A percentile compares a stretch with the other conserved stretches of the same genome.
These are phyloP conservation scores for Ophiocordyceps polyrhachis-furcata DNA, from an alignment of 2,329 filamentous ascomycete species.

Conservation along the genomic window DNA sequence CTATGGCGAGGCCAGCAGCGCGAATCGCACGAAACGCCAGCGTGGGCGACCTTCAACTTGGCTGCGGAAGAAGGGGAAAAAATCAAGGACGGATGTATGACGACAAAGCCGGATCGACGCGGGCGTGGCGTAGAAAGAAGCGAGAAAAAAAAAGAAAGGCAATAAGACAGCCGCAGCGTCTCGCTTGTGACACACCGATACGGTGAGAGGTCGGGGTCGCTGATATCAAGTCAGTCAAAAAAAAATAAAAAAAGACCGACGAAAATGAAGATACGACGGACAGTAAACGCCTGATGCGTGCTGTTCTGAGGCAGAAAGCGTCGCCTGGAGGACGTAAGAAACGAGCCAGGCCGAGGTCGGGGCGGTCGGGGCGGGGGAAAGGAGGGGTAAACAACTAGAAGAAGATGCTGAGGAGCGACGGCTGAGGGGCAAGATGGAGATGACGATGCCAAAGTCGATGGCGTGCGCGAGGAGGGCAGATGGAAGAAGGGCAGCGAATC, in stretches of 20 bases:
- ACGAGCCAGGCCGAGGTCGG: neutral
- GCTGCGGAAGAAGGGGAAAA: neutral
- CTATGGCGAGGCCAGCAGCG: constrained; percentile 34
- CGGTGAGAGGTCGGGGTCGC: neutral
- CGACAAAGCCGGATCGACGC: neutral
- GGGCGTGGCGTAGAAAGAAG: neutral
- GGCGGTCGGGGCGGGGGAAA: too few relatives aligned
- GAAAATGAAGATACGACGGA: neutral
- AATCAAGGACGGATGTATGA: neutral
- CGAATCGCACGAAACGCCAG: constrained; percentile 39
- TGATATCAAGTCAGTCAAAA: neutral
- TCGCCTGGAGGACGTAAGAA: neutral
- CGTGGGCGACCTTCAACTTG: constrained; percentile 12
- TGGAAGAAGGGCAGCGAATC: neutral
- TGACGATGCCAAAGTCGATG: neutral
- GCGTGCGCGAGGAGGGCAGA: neutral
- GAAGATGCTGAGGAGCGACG: neutral
- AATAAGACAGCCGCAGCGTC: neutral
- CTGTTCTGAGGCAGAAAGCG: neutral
- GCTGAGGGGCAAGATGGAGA: neutral
- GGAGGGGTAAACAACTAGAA: neutral
- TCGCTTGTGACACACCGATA: neutral
- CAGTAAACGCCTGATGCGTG: neutral
- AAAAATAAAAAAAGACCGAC: neutral
- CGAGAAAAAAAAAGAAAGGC: neutral